A percentile compares a stretch with the other conserved stretches of the same genome.
phyloP scores from a whole-genome alignment of 345 rosid genomes.

The Rhodamnia rubescens region DNA sequence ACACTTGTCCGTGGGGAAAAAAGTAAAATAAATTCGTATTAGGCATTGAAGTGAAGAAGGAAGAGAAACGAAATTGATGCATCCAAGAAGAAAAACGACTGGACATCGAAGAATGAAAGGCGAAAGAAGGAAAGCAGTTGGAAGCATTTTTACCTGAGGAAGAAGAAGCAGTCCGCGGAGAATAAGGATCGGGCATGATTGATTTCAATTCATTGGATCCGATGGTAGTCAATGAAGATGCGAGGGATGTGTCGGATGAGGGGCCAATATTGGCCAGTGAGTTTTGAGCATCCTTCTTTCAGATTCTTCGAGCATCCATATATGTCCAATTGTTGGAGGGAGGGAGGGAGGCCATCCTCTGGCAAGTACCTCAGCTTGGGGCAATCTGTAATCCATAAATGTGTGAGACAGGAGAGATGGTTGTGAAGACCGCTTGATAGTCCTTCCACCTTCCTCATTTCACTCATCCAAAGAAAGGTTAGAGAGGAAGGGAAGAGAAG shows the following conservation, averaged over 20 bases:
- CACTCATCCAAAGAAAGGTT: accelerated
- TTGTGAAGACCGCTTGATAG: background rate
- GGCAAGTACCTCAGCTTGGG: background rate
- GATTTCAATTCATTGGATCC: background rate
- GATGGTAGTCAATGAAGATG: accelerated
- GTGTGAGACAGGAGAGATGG: background rate
- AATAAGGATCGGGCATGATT: too few species aligned
- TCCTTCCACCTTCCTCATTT: background rate
- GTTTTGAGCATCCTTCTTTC: background rate
- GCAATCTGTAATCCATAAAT: accelerated
- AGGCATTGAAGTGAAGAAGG: background rate
- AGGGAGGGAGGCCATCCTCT: background rate
- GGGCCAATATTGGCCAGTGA: background rate
- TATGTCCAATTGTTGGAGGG: accelerated
- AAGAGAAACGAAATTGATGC: background rate
- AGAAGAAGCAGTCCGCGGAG: too few species aligned
- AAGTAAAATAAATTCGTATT: background rate
- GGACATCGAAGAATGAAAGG: background rate
- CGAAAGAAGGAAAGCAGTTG: background rate
- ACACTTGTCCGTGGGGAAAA: background rate
- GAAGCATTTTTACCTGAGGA: background rate
- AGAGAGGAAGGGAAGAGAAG: background rate
- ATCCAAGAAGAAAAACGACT: background rate
- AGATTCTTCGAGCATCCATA: accelerated
- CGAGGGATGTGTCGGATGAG: background rate